Percentiles rank a stretch among this genome's conserved stretches.
These are phyloP conservation scores for Mallotus japonicus DNA, from an alignment of 441 rosid species.

Conservation along the genomic window DNA sequence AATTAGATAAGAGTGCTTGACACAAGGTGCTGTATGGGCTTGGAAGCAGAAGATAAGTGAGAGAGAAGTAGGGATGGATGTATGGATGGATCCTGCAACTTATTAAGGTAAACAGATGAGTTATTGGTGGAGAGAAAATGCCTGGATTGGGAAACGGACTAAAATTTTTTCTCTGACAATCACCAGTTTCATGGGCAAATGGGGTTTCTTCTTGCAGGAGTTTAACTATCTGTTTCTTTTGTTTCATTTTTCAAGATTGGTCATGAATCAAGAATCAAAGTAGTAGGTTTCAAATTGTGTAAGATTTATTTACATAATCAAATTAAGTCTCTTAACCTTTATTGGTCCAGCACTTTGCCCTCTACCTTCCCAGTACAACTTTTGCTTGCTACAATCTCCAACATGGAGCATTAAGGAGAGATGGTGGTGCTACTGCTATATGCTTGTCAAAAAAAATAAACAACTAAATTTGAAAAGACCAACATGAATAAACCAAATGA, in stretches of 20 bases:
- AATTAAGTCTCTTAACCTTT: not conserved
- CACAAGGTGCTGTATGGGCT: slow-evolving; percentile 61
- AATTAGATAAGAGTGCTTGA: slow-evolving; percentile 34
- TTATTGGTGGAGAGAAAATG: slow-evolving; percentile 43
- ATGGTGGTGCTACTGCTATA: not conserved
- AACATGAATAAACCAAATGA: slow-evolving; percentile 2
- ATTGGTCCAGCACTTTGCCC: not conserved
- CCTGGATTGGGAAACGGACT: slow-evolving; percentile 51
- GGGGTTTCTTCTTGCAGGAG: slow-evolving; percentile 12
- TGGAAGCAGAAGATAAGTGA: slow-evolving; percentile 70
- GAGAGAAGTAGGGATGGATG: slow-evolving; percentile 30
- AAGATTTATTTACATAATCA: too few relatives aligned
- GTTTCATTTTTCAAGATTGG: not conserved
- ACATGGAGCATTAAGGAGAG: slow-evolving; percentile 12
- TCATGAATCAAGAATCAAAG: not conserved
- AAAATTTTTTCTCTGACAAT: slow-evolving; percentile 21
- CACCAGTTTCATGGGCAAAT: slow-evolving; percentile 26
- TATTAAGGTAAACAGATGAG: slow-evolving; percentile 33
- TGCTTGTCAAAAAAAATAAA: not conserved
- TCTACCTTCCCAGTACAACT: not conserved
- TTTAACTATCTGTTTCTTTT: slow-evolving; percentile 10
- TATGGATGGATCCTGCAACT: slow-evolving; percentile 23
- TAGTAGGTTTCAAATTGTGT: too few relatives aligned
- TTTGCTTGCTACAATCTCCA: slow-evolving; percentile 17
- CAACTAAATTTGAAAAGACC: not conserved